A percentile compares a stretch with the other conserved stretches of the same genome.
phyloP scores from a whole-genome alignment of 805 yeast genomes.

The Brettanomyces nanus region DNA sequence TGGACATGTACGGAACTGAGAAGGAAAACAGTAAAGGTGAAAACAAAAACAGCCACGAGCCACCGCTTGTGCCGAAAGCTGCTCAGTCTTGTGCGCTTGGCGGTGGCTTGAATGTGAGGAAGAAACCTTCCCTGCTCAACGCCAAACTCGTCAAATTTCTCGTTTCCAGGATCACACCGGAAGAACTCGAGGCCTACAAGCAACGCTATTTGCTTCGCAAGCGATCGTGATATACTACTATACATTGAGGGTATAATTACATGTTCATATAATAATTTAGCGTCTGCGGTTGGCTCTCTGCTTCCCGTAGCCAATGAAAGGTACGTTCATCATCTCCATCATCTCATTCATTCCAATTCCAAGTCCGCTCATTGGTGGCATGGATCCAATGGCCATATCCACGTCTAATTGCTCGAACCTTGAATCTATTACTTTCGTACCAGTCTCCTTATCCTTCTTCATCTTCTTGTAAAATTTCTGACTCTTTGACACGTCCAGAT shows the following conservation, averaged over 20 bases:
- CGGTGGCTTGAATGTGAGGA: neutral
- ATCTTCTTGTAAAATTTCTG: slow-evolving; percentile 10
- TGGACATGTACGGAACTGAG: neutral
- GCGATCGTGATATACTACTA: too few relatives aligned
- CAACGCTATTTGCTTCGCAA: slow-evolving; percentile 11
- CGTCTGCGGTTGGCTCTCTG: too few relatives aligned
- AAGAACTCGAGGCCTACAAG: slow-evolving; percentile 13
- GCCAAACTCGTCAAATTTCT: too few relatives aligned
- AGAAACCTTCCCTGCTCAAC: neutral
- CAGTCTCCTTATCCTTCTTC: neutral
- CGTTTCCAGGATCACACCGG: slow-evolving; percentile 10
- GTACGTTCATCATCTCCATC: neutral
- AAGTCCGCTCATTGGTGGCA: neutral
- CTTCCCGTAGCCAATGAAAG: too few relatives aligned
- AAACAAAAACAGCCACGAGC: neutral
- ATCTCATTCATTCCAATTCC: neutral
- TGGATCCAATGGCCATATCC: neutral
- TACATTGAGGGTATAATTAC: too few relatives aligned
- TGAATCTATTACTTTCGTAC: neutral
- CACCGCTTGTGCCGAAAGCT: neutral
- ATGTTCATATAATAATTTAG: too few relatives aligned
- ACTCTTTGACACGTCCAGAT: slow-evolving; percentile 9
- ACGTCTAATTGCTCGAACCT: too few relatives aligned
- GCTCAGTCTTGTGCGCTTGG: neutral
- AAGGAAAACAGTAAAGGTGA: neutral